A percentile compares a stretch with the other conserved stretches of the same genome.
These are phyloP conservation scores for Ogataea minuta DNA, from an alignment of 805 yeast genomes.

Conservation along the genomic window DNA sequence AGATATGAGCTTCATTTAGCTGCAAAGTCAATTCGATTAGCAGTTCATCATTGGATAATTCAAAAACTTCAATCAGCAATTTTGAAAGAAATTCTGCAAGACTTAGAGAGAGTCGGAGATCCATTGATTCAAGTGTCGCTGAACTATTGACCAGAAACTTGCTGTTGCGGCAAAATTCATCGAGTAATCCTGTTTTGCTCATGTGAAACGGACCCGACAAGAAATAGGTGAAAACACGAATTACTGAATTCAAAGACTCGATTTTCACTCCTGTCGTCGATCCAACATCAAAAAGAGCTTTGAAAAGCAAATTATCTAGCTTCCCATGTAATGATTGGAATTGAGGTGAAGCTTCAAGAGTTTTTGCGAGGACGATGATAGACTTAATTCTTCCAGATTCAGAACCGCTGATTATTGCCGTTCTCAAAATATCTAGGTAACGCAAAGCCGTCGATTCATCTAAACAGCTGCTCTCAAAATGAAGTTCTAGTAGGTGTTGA, in stretches of 20 bases:
- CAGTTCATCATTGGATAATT: constrained; percentile 37
- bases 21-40: constrained; percentile 45
- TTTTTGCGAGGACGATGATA: constrained; percentile 51
- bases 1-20: constrained; percentile 47
- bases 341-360: constrained; percentile 46
- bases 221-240: constrained; percentile 35
- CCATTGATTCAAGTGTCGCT: constrained; percentile 36
- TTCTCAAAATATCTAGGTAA: constrained; percentile 31
- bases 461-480: constrained; percentile 16
- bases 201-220: constrained; percentile 45
- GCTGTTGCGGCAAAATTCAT: constrained; percentile 1
- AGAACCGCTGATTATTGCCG: constrained; percentile 44
- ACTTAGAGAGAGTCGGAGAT: constrained; percentile 41
- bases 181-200: constrained; percentile 27
- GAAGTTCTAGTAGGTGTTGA: constrained; percentile 27
- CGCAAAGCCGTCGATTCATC: constrained; percentile 23
- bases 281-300: constrained; percentile 23
- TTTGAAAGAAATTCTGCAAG: constrained; percentile 47
- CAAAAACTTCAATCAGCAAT: constrained; percentile 42
- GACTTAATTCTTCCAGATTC: constrained; percentile 52
- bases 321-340: constrained; percentile 23
- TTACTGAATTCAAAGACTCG: constrained; percentile 26
- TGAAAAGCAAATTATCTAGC: constrained; percentile 27
- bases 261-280: constrained; percentile 20
- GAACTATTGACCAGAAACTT: constrained; percentile 44